phyloP scores from a whole-genome alignment of 768 basidiomycete species.

The Rhodotorula graminis region DNA sequence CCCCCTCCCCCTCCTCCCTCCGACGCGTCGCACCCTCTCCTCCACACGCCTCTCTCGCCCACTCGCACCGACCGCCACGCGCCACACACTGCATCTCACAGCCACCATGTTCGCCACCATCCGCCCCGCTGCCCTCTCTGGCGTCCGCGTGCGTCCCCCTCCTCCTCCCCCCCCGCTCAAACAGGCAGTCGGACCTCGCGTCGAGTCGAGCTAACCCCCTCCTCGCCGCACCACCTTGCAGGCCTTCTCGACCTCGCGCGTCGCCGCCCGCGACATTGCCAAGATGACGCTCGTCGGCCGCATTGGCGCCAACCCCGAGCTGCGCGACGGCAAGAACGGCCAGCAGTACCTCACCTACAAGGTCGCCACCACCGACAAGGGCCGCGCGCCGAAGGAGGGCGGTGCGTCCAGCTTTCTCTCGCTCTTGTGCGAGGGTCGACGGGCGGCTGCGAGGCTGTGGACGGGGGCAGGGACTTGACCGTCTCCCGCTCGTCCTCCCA shows the following conservation, averaged over 20 bases:
- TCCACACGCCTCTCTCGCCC: not conserved
- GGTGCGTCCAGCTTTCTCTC: conserved; percentile 13
- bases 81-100: not conserved
- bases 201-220: not conserved
- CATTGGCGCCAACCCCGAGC: conserved; percentile 62
- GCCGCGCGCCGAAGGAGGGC: conserved; percentile 25
- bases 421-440: not conserved
- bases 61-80: no score
- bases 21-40: not conserved
- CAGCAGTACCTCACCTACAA: conserved; percentile 79
- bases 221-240: not conserved
- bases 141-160: conserved; percentile 20
- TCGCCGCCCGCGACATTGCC: conserved; percentile 50
- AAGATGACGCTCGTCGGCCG: conserved; percentile 74
- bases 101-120: conserved; percentile 14
- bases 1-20: no score
- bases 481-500: no score
- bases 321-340: conserved; percentile 62
- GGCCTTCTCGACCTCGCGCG: conserved; percentile 36
- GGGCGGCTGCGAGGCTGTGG: no score
- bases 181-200: no score
- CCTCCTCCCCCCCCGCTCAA: not conserved
- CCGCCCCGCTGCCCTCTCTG: conserved; percentile 17
- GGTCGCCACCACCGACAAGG: conserved; percentile 63
- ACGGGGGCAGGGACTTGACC: no score